A percentile compares a stretch with the other conserved stretches of the same genome.
phyloP scores from a whole-genome alignment of 2,329 filamentous ascomycete species.

The Ophiostoma populinum region DNA sequence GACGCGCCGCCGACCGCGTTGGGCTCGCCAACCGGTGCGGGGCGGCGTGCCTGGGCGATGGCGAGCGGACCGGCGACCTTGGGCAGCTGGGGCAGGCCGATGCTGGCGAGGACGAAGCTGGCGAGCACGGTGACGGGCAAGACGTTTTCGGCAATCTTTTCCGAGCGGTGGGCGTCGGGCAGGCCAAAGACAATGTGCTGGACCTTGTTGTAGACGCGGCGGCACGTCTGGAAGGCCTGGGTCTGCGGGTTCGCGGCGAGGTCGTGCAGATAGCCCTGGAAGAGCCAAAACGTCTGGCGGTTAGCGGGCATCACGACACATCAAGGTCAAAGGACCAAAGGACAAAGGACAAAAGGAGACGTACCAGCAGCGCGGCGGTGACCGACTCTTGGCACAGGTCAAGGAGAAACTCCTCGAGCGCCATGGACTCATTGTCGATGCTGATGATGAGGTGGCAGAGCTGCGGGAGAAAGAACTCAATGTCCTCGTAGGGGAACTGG shows the following conservation, averaged over 20 bases:
- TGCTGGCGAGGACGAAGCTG: constrained; percentile 61
- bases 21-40: constrained; percentile 43
- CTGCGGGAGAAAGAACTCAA: constrained; percentile 82
- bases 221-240: constrained; percentile 64
- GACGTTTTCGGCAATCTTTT: constrained; percentile 68
- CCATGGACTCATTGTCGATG: constrained; percentile 83
- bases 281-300: constrained; percentile 69
- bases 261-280: constrained; percentile 76
- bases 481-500: constrained; percentile 78
- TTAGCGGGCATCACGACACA: too few species aligned
- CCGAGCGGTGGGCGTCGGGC: constrained; percentile 47
- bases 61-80: constrained; percentile 65
- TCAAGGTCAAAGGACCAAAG: neutral
- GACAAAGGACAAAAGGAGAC: constrained; percentile 19
- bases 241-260: constrained; percentile 59
- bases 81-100: constrained; percentile 60
- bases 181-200: constrained; percentile 75
- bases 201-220: constrained; percentile 73
- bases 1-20: constrained; percentile 12
- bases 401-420: constrained; percentile 71
- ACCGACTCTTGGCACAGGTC: constrained; percentile 79
- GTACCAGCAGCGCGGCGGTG: constrained; percentile 63
- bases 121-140: constrained; percentile 66
- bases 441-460: constrained; percentile 78
- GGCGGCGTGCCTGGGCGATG: constrained; percentile 65